Evolutionary conservation across 2,329 filamentous ascomycete genomes (phyloP), one percentile per base, ranked within the genome.

Genomic region (Hypoxylon sp.): DNA sequence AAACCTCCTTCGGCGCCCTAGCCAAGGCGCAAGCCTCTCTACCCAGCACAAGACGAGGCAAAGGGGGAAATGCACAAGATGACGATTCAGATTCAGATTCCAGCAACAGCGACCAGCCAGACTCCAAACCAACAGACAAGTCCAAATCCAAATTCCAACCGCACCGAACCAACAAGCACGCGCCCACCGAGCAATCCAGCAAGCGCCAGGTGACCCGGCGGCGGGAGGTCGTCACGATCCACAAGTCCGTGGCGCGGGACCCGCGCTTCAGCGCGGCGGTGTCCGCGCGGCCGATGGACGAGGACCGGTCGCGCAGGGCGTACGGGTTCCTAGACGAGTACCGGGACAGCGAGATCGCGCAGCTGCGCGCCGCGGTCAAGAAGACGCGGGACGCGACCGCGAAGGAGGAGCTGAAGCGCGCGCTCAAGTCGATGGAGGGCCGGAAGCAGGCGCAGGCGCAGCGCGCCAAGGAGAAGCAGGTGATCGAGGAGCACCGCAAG

Each of bases 261-360:
- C 94, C 94, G 12, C 88, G 94, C 40, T 99, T 99, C 75, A 90
- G 48, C 3, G 26, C 94, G 57, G 80, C 86, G 71, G 78, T 27
- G 78, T 83, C 16, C 69, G 77, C 43, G 60, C 37, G 38, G 11
- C 50, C 70, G 11, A 69, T 77, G 15, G 83, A 89, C 67, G 82
- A 81, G 67, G 72, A 74, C 38, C 82, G 81, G 58, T 72, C 86
- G 23, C 81, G 81, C 52, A 86, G 84, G 61, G 89, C 91, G 23
- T 99, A 99, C 73, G 79, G 85, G 2, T 99, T 99, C 75, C 75
- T 99, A 41, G 84, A 92, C 63, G 87, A 90, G 55, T 97, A 97
- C 74, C 85, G 90, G 52, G 85, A 86, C 15, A 79, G 81, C n/a
- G 94, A 99, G 72, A 88, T 97, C 71, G 80, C 82, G 47, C 81